These are phyloP conservation scores for Boletales sp. DNA, from an alignment of 768 basidiomycete genomes.

Conservation along the genomic window DNA sequence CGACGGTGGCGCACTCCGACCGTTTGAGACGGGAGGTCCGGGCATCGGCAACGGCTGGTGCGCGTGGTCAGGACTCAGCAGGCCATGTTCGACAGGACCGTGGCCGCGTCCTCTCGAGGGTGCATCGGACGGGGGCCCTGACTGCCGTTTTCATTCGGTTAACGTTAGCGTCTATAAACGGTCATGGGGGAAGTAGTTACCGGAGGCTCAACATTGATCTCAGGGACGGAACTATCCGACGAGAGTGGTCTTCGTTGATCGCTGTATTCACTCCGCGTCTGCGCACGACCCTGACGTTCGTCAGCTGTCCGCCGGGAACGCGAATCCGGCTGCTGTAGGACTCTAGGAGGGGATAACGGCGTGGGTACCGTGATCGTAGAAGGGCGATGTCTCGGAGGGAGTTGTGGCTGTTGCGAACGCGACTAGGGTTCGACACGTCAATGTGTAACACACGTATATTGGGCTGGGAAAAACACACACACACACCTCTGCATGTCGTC, in stretches of 20 bases:
- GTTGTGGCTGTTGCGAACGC: conserved; percentile 10
- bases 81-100: conserved; percentile 1
- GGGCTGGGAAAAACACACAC: conserved; percentile 8
- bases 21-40: conserved; percentile 7
- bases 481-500: conserved; percentile 15
- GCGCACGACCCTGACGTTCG: conserved; percentile 25
- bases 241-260: conserved; percentile 24
- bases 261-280: conserved; percentile 13
- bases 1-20: conserved; percentile 15
- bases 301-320: conserved; percentile 19
- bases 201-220: conserved; percentile 30
- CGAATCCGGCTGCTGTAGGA: conserved; percentile 8
- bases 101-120: conserved; percentile 25
- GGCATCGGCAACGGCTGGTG: conserved; percentile 26
- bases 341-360: conserved; percentile 25
- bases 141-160: conserved; percentile 17
- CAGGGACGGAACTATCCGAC: conserved; percentile 34
- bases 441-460: too few species aligned
- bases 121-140: conserved; percentile 30
- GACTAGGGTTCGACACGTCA: conserved; percentile 6
- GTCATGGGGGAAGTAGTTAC: conserved; percentile 15
- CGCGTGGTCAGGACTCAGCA: conserved; percentile 32
- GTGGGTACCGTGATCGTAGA: conserved; percentile 20
- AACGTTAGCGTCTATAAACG: conserved; percentile 14
- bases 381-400: conserved; percentile 16